Percentiles rank a stretch among this genome's conserved stretches.
These are phyloP conservation scores for Orbilia blumenaviensis DNA, from an alignment of 2,329 filamentous ascomycete species.

Conservation along the genomic window DNA sequence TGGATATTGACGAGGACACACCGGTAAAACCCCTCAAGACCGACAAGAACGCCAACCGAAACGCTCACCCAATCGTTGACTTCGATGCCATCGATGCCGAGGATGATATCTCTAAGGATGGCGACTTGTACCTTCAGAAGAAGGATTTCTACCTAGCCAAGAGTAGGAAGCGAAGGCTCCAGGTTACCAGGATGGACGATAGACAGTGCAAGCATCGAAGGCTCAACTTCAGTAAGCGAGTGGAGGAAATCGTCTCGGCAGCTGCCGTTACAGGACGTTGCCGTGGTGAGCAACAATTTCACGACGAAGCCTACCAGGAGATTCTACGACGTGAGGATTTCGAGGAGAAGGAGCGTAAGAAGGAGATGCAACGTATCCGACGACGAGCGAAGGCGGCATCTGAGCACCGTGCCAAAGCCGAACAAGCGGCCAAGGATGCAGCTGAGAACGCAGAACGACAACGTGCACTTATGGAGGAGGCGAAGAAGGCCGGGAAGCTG, in stretches of 20 bases:
- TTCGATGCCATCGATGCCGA: constrained; percentile 48
- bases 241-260: constrained; percentile 73
- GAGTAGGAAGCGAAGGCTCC: constrained; percentile 55
- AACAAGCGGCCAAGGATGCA: constrained; percentile 72
- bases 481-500: constrained; percentile 88
- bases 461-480: constrained; percentile 87
- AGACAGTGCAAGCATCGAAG: constrained; percentile 68
- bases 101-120: constrained; percentile 29
- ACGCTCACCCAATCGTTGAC: constrained; percentile 33
- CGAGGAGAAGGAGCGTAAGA: constrained; percentile 94
- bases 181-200: constrained; percentile 59
- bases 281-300: constrained; percentile 79
- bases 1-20: constrained; percentile 50
- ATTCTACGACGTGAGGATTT: constrained; percentile 56
- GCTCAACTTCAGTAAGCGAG: constrained; percentile 67
- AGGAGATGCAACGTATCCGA: constrained; percentile 98
- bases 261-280: constrained; percentile 73
- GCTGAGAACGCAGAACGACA: constrained; percentile 80
- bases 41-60: constrained; percentile 37
- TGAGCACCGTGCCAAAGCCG: constrained; percentile 85
- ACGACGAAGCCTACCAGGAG: constrained; percentile 82
- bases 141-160: constrained; percentile 55
- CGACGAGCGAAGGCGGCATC: constrained; percentile 93
- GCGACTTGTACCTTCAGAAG: constrained; percentile 26
- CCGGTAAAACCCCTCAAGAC: constrained; percentile 34